phyloP scores from a whole-genome alignment of 306 rosid species.

The Hippophae gyantsensis region DNA sequence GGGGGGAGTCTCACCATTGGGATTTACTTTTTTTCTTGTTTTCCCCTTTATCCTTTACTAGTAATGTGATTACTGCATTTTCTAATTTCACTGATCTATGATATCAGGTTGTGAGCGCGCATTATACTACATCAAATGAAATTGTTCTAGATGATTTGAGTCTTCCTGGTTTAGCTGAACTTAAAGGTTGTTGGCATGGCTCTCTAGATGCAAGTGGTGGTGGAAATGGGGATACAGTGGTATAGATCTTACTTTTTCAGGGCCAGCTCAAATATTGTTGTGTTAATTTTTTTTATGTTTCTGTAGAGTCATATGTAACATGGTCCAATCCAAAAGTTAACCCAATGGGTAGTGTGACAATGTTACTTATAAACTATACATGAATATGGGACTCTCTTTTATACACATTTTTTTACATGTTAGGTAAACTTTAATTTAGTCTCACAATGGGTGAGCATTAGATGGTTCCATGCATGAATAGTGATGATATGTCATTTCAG shows the following conservation, averaged over 20 bases:
- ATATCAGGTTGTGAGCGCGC: constrained; percentile 57
- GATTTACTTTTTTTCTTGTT: too few relatives aligned
- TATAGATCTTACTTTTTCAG: constrained; percentile 26
- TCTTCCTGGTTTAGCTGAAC: constrained; percentile 82
- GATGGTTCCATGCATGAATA: too few relatives aligned
- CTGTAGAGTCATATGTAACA: background rate
- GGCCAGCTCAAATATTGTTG: constrained; percentile 4
- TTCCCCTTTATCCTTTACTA: constrained; percentile 1
- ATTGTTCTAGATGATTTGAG: constrained; percentile 56
- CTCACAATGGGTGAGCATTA: too few relatives aligned
- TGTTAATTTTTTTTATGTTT: background rate
- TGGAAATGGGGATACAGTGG: constrained; percentile 95
- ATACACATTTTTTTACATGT: too few relatives aligned
- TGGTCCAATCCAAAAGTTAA: background rate
- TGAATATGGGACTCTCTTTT: too few relatives aligned
- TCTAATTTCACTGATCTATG: constrained; percentile 3
- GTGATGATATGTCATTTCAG: too few relatives aligned
- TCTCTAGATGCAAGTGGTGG: constrained; percentile 96
- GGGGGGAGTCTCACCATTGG: too few relatives aligned
- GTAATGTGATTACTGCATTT: constrained; percentile 6
- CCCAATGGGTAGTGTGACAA: too few relatives aligned
- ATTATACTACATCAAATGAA: constrained; percentile 44
- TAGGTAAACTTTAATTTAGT: too few relatives aligned
- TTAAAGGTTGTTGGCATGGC: constrained; percentile 81
- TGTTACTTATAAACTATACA: too few relatives aligned